Evolutionary conservation across 768 basidiomycete species (phyloP), one percentile per base, ranked within the genome.

Genomic region (Auriscalpium vulgare): DNA sequence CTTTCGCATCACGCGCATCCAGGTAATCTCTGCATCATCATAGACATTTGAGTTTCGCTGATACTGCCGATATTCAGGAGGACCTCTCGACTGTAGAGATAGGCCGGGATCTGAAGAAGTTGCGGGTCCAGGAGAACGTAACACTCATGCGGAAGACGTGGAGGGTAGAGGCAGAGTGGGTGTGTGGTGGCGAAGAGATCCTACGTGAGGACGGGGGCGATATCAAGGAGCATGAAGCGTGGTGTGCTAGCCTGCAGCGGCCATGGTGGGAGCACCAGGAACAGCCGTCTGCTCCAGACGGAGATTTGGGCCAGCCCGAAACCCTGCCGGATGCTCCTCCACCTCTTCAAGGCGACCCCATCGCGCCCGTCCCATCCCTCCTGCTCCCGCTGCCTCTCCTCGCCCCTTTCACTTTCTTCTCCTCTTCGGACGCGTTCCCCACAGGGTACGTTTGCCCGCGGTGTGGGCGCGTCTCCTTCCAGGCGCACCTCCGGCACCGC

Each of bases 261-360:
- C 61, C 61, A 9, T 62, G 61, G 61, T 62, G 61, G 61, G 61
- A 62, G 48, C 36, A 45, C 9, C n/a, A 48, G 40, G 1, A 11
- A 34, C 8, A 21, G 11, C n/a, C 21, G 36, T 29, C 37, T 17
- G 13, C 14, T n/a, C n/a, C 29, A 8, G 50, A 14, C 37, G 50
- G 16, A 17, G 34, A 48, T 29, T 29, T 48, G 14, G 14, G 23
- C 47, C n/a, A 14, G 13, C 47, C 23, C 50, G n/a, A 16, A 19
- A 37, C 21, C 5, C 10, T 4, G 36, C 16, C 37, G 14, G 38
- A 16, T 7, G 36, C 47, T 21, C 10, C 21, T 2, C 23, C 21
- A 10, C 19, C 21, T 21, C 21, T 29, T 29, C 29, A 29, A 35
- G 47, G n/a, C 10, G 29, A 23, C 48, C 14, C 21, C 10, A 35